phyloP scores from a whole-genome alignment of 805 yeast species.

The Starmerella lactis-condensi region DNA sequence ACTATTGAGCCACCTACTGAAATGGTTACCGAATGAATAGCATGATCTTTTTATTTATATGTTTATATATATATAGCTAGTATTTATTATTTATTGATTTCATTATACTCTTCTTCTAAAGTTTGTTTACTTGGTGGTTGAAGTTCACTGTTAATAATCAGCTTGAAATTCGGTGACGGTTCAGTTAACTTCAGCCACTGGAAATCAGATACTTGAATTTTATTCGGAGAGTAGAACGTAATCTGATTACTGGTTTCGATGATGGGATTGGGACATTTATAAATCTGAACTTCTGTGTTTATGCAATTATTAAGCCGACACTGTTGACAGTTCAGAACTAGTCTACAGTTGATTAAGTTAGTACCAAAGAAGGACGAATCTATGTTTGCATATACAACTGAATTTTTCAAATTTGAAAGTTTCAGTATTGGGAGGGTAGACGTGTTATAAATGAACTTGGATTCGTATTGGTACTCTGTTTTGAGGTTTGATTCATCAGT shows the following conservation, averaged over 20 bases:
- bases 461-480: background rate
- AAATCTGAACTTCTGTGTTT: slow-evolving; percentile 11
- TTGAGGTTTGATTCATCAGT: background rate
- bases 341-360: slow-evolving; percentile 8
- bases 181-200: slow-evolving; percentile 13
- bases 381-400: slow-evolving; percentile 13
- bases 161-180: slow-evolving; percentile 5
- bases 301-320: slow-evolving; percentile 18
- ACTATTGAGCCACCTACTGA: background rate
- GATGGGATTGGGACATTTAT: slow-evolving; percentile 19
- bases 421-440: slow-evolving; percentile 7
- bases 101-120: too few relatives aligned
- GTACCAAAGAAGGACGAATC: slow-evolving; percentile 16
- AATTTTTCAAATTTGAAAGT: slow-evolving; percentile 9
- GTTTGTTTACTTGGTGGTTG: background rate
- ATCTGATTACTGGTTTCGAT: slow-evolving; percentile 16
- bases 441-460: too few relatives aligned
- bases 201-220: slow-evolving; percentile 18
- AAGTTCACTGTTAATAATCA: slow-evolving; percentile 12
- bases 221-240: slow-evolving; percentile 8
- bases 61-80: background rate
- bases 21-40: background rate
- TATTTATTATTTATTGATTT: background rate
- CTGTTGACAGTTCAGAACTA: slow-evolving; percentile 17
- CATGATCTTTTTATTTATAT: background rate